phyloP scores from a whole-genome alignment of 1,284 basidiomycete genomes.

The Cryptococcus sp. region DNA sequence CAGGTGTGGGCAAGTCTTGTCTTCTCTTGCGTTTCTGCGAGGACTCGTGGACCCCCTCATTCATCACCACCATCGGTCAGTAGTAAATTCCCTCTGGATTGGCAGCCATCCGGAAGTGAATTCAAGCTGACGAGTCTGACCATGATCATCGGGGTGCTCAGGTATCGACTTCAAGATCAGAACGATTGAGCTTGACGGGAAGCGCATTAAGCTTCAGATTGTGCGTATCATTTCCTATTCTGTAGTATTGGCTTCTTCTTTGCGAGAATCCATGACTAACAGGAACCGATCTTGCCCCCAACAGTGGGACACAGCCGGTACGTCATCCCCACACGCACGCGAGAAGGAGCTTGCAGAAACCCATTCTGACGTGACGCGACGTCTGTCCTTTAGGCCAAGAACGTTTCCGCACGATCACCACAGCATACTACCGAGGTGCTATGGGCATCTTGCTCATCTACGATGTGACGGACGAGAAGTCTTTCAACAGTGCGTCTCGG shows the following conservation, averaged over 20 bases:
- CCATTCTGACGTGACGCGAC: neutral
- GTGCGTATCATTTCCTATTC: slow-evolving; percentile 58
- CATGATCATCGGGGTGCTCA: slow-evolving; percentile 16
- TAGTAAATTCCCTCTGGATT: neutral
- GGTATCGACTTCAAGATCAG: slow-evolving; percentile 60
- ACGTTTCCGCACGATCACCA: slow-evolving; percentile 98
- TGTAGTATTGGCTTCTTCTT: neutral
- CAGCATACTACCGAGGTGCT: slow-evolving; percentile 99
- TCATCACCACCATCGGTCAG: slow-evolving; percentile 92
- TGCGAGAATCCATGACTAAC: neutral
- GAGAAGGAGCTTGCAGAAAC: neutral
- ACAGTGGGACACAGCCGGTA: slow-evolving; percentile 94
- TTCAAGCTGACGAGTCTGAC: slow-evolving; percentile 1
- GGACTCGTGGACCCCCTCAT: slow-evolving; percentile 98
- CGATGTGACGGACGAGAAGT: slow-evolving; percentile 96
- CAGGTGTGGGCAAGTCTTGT: slow-evolving; percentile 98
- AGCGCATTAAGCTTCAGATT: slow-evolving; percentile 99
- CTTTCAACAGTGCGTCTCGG: slow-evolving; percentile 80
- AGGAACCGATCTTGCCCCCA: slow-evolving; percentile 5
- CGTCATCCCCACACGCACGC: slow-evolving; percentile 5
- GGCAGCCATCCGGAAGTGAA: neutral
- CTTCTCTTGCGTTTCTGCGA: slow-evolving; percentile 97
- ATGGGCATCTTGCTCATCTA: slow-evolving; percentile 99
- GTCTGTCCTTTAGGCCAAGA: slow-evolving; percentile 67
- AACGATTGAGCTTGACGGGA: slow-evolving; percentile 98